These are phyloP conservation scores for Scleromitrula shiraiana DNA, from an alignment of 2,329 filamentous ascomycete species.

Conservation along the genomic window DNA sequence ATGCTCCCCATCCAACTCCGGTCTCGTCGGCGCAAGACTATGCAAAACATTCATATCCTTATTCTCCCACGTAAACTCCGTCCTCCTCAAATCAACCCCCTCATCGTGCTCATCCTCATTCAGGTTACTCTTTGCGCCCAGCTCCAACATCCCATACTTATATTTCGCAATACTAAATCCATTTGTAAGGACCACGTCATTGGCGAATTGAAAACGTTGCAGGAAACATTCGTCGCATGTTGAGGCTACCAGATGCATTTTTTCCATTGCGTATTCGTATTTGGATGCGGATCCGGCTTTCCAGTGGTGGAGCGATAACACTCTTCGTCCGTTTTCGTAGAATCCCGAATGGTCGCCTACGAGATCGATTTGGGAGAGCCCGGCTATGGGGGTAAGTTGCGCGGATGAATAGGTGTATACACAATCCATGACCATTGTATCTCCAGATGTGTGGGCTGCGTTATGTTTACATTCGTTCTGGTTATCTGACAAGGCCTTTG, in stretches of 20 bases:
- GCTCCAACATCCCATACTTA: constrained; percentile 4
- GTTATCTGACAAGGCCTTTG: constrained; percentile 20
- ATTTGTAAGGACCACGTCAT: constrained; percentile 37
- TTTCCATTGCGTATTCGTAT: constrained; percentile 27
- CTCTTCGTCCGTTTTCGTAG: constrained; percentile 26
- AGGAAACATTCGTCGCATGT: constrained; percentile 35
- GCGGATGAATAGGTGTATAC: constrained; percentile 21
- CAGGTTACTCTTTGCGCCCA: background rate
- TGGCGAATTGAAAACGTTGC: constrained; percentile 37
- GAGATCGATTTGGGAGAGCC: constrained; percentile 28
- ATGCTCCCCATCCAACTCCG: constrained; percentile 42
- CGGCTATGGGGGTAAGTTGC: constrained; percentile 23
- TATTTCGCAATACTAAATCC: constrained; percentile 39
- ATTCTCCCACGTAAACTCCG: constrained; percentile 35
- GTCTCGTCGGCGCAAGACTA: constrained; percentile 44
- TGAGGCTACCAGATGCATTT: constrained; percentile 26
- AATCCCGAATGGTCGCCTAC: constrained; percentile 27
- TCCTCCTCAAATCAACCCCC: constrained; percentile 27
- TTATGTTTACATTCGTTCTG: constrained; percentile 23
- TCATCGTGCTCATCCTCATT: background rate
- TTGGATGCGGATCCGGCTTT: constrained; percentile 24
- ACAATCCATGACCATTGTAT: constrained; percentile 28
- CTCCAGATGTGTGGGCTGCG: constrained; percentile 24
- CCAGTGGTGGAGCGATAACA: constrained; percentile 28
- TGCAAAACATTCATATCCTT: constrained; percentile 37